These are phyloP conservation scores for Aspergillus novofumigatus DNA, from an alignment of 2,329 filamentous ascomycete genomes.

Conservation along the genomic window DNA sequence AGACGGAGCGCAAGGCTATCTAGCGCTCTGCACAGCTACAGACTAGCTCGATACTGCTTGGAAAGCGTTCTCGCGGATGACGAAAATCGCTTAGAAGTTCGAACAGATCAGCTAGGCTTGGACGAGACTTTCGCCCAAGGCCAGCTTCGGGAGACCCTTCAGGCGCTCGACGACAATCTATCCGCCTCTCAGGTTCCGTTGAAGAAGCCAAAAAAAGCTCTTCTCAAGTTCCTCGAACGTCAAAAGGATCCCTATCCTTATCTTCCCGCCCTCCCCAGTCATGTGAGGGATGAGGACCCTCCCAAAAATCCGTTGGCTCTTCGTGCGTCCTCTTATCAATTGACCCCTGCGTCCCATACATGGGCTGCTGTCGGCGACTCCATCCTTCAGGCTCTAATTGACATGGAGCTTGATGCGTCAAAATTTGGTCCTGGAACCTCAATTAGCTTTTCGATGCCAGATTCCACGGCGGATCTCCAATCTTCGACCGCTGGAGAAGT, in stretches of 20 bases:
- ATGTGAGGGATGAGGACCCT: constrained; percentile 26
- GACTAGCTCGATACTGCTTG: constrained; percentile 58
- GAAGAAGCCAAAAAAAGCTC: constrained; percentile 47
- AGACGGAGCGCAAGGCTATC: constrained; percentile 57
- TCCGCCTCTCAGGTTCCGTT: constrained; percentile 51
- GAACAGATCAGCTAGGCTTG: constrained; percentile 55
- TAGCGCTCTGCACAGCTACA: constrained; percentile 53
- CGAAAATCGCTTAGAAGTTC: constrained; percentile 52
- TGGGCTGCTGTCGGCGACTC: constrained; percentile 49
- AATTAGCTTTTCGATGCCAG: constrained; percentile 41
- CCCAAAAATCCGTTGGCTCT: constrained; percentile 35
- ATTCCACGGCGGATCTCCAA: constrained; percentile 20
- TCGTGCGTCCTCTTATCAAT: constrained; percentile 35
- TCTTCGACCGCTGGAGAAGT: constrained; percentile 11
- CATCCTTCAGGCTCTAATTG: constrained; percentile 42
- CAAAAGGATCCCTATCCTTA: constrained; percentile 53
- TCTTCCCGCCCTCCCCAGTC: constrained; percentile 34
- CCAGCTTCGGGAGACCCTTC: constrained; percentile 47
- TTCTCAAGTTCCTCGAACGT: constrained; percentile 50
- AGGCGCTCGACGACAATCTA: constrained; percentile 51
- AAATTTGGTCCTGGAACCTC: constrained; percentile 33
- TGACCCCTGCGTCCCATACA: constrained; percentile 30
- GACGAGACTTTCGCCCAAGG: constrained; percentile 53
- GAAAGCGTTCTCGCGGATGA: constrained; percentile 62
- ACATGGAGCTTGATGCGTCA: constrained; percentile 34